Evolutionary conservation across 129 eudicot genomes (phyloP).

Genomic region (Smallanthus sonchifolius): DNA sequence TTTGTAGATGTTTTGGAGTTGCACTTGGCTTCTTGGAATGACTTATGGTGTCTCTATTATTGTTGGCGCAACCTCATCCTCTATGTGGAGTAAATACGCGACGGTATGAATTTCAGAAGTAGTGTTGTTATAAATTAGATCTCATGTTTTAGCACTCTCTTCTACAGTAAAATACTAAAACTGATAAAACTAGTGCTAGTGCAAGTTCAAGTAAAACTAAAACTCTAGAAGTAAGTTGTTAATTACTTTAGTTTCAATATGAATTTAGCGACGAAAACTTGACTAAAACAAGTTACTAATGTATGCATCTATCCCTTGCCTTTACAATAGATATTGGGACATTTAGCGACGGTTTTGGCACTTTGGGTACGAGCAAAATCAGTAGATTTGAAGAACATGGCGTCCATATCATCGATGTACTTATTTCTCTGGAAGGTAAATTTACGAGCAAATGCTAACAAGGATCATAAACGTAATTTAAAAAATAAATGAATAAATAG

Average conservation of each 20-base stretch:
- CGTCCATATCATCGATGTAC: slow-evolving; percentile 30
- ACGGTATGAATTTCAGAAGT: slow-evolving; percentile 18
- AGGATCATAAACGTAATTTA: not conserved
- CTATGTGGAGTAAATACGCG: slow-evolving; percentile 21
- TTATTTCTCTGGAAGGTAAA: slow-evolving; percentile 38
- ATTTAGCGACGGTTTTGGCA: slow-evolving; percentile 8
- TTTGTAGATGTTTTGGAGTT: slow-evolving; percentile 33
- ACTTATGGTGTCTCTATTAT: slow-evolving; percentile 22
- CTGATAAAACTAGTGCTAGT: no score
- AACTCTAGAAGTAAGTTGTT: not conserved
- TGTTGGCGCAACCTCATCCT: slow-evolving; percentile 26
- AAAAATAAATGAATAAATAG: no score
- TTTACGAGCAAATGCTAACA: not conserved
- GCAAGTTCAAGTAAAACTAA: not conserved
- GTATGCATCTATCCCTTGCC: not conserved
- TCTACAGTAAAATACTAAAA: no score
- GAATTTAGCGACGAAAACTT: not conserved
- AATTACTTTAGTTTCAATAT: not conserved
- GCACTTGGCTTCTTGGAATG: slow-evolving; percentile 28
- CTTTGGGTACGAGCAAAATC: slow-evolving; percentile 32
- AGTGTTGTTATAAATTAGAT: not conserved
- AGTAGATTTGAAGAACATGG: slow-evolving; percentile 23
- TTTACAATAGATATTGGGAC: slow-evolving; percentile 24
- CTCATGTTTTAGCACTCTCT: no score
- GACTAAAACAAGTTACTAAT: not conserved